These are phyloP conservation scores for Funneliformis geosporum DNA, from an alignment of 192 early-diverging fungal species.

Conservation along the genomic window DNA sequence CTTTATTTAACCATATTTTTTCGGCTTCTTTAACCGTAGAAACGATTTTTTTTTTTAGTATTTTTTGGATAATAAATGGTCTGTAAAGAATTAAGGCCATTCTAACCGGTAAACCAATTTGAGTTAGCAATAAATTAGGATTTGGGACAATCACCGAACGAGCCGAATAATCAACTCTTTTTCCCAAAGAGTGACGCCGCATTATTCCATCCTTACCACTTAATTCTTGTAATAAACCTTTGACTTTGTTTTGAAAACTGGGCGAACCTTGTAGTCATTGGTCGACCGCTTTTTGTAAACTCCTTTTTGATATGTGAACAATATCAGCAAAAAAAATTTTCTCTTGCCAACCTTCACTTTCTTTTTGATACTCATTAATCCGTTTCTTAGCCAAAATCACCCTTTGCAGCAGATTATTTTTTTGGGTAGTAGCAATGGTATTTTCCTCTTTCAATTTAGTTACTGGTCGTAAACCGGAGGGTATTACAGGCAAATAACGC, in stretches of 20 bases:
- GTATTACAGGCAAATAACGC: constrained; percentile 5
- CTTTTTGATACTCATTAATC: neutral
- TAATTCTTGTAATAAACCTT: constrained; percentile 28
- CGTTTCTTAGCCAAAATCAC: neutral
- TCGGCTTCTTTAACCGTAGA: constrained; percentile 20
- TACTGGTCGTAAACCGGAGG: constrained; percentile 20
- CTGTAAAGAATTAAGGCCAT: neutral
- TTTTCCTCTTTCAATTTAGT: constrained; percentile 19
- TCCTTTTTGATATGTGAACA: constrained; percentile 14
- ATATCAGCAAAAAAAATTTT: constrained; percentile 20
- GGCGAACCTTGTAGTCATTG: neutral
- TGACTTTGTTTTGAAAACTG: neutral
- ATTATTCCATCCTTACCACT: constrained; percentile 26
- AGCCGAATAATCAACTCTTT: constrained; percentile 21
- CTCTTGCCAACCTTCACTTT: neutral
- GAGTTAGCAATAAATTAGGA: neutral
- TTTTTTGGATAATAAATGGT: neutral
- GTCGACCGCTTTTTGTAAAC: constrained; percentile 22
- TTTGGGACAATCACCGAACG: neutral
- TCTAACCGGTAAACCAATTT: neutral
- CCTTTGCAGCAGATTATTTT: neutral
- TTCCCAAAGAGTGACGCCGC: constrained; percentile 16
- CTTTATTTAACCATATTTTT: neutral
- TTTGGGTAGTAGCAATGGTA: too few species aligned
- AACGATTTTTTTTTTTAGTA: constrained; percentile 24